Percentiles rank a stretch among this genome's conserved stretches.
phyloP scores from a whole-genome alignment of 805 yeast species.

The Barnettozyma sp. region DNA sequence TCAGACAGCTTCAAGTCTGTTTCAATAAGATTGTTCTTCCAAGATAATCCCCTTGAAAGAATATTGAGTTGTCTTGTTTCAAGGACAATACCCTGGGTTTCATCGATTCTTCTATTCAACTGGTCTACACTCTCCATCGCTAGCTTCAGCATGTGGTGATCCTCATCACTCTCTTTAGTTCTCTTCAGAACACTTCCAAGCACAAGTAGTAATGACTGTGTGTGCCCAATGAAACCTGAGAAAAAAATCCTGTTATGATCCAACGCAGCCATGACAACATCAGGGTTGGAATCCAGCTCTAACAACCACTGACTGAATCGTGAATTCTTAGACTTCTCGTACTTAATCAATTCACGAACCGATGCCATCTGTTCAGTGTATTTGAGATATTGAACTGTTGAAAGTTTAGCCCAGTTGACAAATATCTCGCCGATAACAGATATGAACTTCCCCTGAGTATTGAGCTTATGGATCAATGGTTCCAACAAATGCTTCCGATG shows the following conservation, averaged over 20 bases:
- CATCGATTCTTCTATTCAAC: constrained; percentile 54
- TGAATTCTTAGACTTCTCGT: constrained; percentile 36
- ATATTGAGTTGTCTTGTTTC: constrained; percentile 47
- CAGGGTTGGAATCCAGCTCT: constrained; percentile 42
- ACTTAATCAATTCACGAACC: constrained; percentile 47
- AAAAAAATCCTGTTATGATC: constrained; percentile 50
- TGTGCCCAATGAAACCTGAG: constrained; percentile 47
- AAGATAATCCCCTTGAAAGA: constrained; percentile 45
- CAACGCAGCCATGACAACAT: constrained; percentile 34
- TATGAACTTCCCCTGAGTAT: constrained; percentile 60
- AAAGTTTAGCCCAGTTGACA: constrained; percentile 55
- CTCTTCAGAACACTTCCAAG: constrained; percentile 49
- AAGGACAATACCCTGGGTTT: constrained; percentile 53
- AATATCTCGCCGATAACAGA: constrained; percentile 58
- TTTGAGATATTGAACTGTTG: constrained; percentile 44
- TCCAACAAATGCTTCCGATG: constrained; percentile 49
- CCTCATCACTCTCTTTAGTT: constrained; percentile 42
- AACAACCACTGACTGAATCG: constrained; percentile 52
- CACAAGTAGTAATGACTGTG: constrained; percentile 56
- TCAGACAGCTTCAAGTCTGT: constrained; percentile 48
- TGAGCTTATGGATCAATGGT: constrained; percentile 51
- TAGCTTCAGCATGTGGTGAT: constrained; percentile 41
- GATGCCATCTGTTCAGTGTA: constrained; percentile 59
- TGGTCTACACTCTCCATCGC: constrained; percentile 49
- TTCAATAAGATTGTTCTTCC: constrained; percentile 40